Evolutionary conservation across 371 early-diverging fungal genomes (phyloP).

Genomic region (Funneliformis caledonium): DNA sequence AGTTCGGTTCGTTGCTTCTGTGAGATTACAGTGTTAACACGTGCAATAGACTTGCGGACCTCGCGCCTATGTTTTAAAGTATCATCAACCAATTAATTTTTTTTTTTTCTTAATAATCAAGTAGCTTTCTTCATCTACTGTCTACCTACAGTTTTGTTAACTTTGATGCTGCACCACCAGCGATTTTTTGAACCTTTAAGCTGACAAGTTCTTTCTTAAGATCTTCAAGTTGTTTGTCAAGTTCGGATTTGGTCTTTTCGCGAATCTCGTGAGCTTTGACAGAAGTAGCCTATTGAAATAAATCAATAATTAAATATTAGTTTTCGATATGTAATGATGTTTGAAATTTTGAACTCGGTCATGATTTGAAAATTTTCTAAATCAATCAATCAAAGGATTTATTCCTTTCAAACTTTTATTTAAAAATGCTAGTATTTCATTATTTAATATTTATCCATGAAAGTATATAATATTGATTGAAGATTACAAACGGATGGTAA

Average conservation of each 20-base stretch:
- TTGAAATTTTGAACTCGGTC: no score
- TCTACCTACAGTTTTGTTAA: constrained; percentile 77
- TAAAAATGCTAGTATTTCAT: no score
- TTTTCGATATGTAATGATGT: no score
- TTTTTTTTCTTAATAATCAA: neutral
- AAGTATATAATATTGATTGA: no score
- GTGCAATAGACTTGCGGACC: constrained; percentile 91
- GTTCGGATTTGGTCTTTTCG: constrained; percentile 89
- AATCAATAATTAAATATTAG: neutral
- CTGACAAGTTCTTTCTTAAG: constrained; percentile 91
- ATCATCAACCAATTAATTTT: neutral
- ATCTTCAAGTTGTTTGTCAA: constrained; percentile 86
- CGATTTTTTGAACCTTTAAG: constrained; percentile 91
- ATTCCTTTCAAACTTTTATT: no score
- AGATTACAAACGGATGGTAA: no score
- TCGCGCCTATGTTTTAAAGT: constrained; percentile 17
- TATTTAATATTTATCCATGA: no score
- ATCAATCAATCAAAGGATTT: no score
- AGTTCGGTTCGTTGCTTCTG: constrained; percentile 86
- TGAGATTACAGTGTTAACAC: constrained; percentile 91
- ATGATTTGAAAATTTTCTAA: no score
- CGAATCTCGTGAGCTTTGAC: constrained; percentile 92
- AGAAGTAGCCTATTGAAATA: constrained; percentile 47
- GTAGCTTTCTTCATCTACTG: neutral
- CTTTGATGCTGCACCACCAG: constrained; percentile 76